Evolutionary conservation across 75 land plant species (phyloP), one percentile per base, ranked within the genome.

Genomic region (Azolla pinnata): DNA sequence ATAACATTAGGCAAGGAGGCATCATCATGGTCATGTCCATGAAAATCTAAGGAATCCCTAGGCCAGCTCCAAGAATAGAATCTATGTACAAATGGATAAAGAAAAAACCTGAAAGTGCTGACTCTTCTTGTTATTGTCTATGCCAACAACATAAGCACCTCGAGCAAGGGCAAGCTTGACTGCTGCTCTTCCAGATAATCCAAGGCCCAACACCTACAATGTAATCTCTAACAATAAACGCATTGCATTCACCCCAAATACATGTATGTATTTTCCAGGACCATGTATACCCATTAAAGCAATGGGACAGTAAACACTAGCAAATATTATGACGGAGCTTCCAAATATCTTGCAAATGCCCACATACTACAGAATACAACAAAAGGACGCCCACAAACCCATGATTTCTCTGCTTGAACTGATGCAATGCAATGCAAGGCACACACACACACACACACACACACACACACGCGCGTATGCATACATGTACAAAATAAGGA

Each of bases 111-210:
- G 76, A 56, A 83, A 34, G 0, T 64, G 64, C 14, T 62, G 40
- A 53, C 70, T 42, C 31, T 71, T 54, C 29, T 70, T 61, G 64
- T 80, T 74, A 21, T 63, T 67, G 53, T 83, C 86, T 66, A 83
- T 25, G 0, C 72, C 86, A 29, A 83, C 53, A 57, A 83, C 86
- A 63, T 68, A 56, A 18, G 86, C 86, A 1, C 83, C 83, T 47
- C 86, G 64, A 24, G 79, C 72, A 40, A 83, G 68, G 26, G 86
- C 86, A 66, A 83, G 77, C 61, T 54, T 77, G 35, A 78, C 69
- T 33, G 83, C 86, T 44, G 86, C 74, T 44, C 78, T 70, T 25
- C 83, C 86, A 28, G 86, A 83, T 35, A 57, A 63, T 29, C 86
- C 86, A 19, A 83, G 67, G 21, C 86, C 86, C 9, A 83, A 55